A percentile compares a stretch with the other conserved stretches of the same genome.
Evolutionary conservation across 163 green algal genomes (phyloP).

Genomic region (Volvox carteri): DNA sequence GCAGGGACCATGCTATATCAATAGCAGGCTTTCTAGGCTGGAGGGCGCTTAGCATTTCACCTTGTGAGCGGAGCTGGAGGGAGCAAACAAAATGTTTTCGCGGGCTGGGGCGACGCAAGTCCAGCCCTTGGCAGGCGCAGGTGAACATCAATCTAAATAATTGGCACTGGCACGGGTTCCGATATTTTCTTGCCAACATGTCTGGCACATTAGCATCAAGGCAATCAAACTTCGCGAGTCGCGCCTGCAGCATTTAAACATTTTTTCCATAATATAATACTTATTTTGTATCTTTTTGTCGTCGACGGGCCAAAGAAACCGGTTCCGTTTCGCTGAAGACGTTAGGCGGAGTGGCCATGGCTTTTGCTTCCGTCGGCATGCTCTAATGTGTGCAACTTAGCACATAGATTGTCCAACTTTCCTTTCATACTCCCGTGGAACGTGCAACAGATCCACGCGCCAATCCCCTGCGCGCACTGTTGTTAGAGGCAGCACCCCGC

Average conservation of each 20-base stretch:
- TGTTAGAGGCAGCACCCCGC: no score
- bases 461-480: no score
- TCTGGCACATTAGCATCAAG: neutral
- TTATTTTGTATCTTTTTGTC: no score
- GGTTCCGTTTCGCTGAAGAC: no score
- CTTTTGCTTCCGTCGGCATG: no score
- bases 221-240: neutral
- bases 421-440: no score
- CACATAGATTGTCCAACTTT: no score
- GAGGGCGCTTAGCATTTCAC: neutral
- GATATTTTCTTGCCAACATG: neutral
- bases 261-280: no score
- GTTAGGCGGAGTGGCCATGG: no score
- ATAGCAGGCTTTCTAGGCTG: neutral
- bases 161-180: neutral
- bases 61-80: neutral
- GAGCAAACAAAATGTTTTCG: conserved; percentile 44
- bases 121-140: conserved; percentile 42
- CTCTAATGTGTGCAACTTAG: no score
- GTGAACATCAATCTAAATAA: conserved; percentile 8
- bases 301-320: no score
- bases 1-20: conserved; percentile 17
- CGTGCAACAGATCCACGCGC: no score
- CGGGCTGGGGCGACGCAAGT: conserved; percentile 33
- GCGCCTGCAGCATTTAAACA: neutral